Evolutionary conservation across 805 yeast genomes (phyloP).

Genomic region (Kodamaea jinghongensis): DNA sequence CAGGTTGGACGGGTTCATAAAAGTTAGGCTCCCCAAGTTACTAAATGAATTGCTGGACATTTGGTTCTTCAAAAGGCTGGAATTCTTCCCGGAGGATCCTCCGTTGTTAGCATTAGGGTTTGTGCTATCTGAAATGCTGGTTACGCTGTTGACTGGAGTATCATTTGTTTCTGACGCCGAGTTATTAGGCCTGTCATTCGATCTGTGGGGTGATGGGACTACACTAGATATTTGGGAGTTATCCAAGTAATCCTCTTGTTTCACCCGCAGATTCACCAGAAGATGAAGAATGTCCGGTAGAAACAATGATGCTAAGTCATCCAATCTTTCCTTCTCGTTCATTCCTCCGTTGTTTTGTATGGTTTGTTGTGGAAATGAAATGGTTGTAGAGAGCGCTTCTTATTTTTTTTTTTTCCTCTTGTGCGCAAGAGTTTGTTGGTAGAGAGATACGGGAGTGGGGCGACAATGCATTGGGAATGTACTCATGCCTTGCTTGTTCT

Average conservation of each 20-base stretch:
- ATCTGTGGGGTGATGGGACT: not conserved
- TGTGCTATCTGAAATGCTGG: conserved; percentile 18
- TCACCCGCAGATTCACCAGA: conserved; percentile 11
- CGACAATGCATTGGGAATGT: no score
- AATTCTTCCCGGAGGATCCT: not conserved
- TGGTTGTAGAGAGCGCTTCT: no score
- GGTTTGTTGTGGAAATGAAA: not conserved
- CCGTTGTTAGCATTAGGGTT: conserved; percentile 8
- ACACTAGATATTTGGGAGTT: not conserved
- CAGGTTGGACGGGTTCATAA: not conserved
- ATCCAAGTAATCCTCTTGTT: conserved; percentile 14
- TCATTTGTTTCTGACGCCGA: conserved; percentile 7
- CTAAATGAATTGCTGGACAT: conserved; percentile 5
- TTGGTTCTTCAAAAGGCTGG: conserved; percentile 2
- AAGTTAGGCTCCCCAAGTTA: conserved; percentile 2
- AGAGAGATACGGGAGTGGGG: no score
- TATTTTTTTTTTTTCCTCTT: no score
- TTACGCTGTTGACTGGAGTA: conserved; percentile 20
- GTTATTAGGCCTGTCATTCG: not conserved
- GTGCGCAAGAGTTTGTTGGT: no score
- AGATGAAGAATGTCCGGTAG: conserved; percentile 38
- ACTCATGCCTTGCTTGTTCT: no score
- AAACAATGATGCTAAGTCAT: conserved; percentile 42
- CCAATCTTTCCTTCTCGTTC: conserved; percentile 25
- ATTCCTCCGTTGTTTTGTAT: not conserved